Evolutionary conservation across 352 stramenopile genomes (phyloP), one percentile per base, ranked within the genome.

Genomic region (Phytopythium aichiense): DNA sequence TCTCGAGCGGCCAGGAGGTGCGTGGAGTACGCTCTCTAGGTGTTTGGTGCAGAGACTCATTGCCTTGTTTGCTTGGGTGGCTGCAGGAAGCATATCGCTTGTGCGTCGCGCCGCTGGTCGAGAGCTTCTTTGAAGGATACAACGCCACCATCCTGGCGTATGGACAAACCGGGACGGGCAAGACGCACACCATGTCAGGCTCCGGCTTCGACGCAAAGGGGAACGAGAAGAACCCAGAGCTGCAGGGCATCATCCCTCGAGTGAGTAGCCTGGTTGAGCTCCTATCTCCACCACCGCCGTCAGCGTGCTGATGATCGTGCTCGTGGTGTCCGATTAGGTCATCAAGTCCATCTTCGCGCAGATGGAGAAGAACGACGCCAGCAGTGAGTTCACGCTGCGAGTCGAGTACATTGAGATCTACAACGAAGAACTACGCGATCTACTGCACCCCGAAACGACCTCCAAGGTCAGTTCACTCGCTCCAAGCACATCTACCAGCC

Each of bases 351-450:
- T 94, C 9, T 95, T 95, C 60, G 67, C 77, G 31, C 74, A 81
- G 58, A 77, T 94, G 31, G 63, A 86, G 9, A 63, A 73, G 16
- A 66, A 68, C 45, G 70, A 82, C 40, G 33, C 76, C 33, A 61
- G 40, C 11, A 59, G 50, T 28, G 87, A 98, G 56, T 95, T 95
- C 61, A 83, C 81, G n/a, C 71, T 99, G 16, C 79, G 90, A 18
- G 89, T 98, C 40, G 97, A 97, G 28, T 99, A 98, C 69, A 81
- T 99, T 50, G 97, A 99, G 84, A 97, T 99, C 60, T 99, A 99
- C 80, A 99, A 99, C 61, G 97, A 99, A 86, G 91, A 98, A 58
- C 80, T 99, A 12, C 84, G 92, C 5, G 96, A 99, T 67, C 74
- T 99, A 33, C 79, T 99, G 8, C 89, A 91, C 37, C 77, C 81